Base-by-base conservation (phyloP, 2,329 filamentous ascomycete genomes). In the Alternaria consortialis region DNA sequence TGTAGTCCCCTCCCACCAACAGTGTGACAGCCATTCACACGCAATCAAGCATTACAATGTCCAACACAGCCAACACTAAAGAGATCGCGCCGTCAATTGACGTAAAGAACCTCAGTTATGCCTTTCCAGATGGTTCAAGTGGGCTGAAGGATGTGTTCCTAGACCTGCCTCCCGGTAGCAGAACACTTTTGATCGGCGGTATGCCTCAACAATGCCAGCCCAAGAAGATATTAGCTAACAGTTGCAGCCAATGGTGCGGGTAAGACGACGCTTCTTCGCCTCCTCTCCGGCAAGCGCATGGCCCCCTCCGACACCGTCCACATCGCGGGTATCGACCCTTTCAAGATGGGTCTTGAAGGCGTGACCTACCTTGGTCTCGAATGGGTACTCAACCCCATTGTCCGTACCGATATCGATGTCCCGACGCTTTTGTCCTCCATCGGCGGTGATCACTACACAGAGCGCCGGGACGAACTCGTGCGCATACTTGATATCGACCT, bases 311-410 rank as follows among this genome's bases (percentile, higher is more conserved):
- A 86, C 75, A 88, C 89, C 66, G 91, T 99, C 77, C 83, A 82
- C 72, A 90, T 99, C 64, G 90, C 88, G 50, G 92, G 91, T 65
- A 88, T 92, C 50, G 95, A 99, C 80, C 95, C 95, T 8, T 99
- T 99, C 87, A 91, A 92, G 78, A 87, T 93, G 36, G 88, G 90
- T 11, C 88, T 97, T 29, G 92, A 97, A 80, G 95, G 95, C 64
- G 94, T 99, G 32, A 98, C 94, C 23, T 99, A 99, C 80, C 90
- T 99, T 7, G 95, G 95, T 1, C 88, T 97, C 0, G 95, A 99
- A 84, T 99, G 95, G 95, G 95, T 98, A 3, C 87, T 99, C 9
- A 98, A 98, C 83, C 92, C 92, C 50, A 97, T 98, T 72, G 95
- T 98, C 48, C 91, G 94, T 53, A 96, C 91, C 31, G 95, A 99